These are phyloP conservation scores for Coleophoma cylindrospora DNA, from an alignment of 2,329 filamentous ascomycete species.

Conservation along the genomic window DNA sequence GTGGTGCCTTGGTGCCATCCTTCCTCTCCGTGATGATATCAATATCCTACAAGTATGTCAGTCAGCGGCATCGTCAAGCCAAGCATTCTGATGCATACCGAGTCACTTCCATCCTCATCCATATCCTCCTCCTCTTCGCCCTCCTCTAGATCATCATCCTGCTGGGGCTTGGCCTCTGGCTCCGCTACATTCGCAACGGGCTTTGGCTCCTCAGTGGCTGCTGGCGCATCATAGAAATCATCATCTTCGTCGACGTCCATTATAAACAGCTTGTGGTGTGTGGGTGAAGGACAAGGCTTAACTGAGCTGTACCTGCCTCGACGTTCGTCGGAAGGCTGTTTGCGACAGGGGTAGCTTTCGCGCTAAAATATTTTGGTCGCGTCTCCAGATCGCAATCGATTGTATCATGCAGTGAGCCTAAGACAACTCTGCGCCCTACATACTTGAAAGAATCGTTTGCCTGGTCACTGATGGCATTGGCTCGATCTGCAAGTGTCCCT, in stretches of 20 bases:
- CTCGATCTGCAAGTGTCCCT: conserved; percentile 54
- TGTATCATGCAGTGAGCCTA: not conserved
- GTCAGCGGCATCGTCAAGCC: conserved; percentile 5
- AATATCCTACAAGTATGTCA: conserved; percentile 45
- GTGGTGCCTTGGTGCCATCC: conserved; percentile 55
- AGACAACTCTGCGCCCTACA: not conserved
- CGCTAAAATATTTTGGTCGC: not conserved
- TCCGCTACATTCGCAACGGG: conserved; percentile 18
- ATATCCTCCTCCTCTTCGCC: conserved; percentile 60
- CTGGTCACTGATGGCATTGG: conserved; percentile 25
- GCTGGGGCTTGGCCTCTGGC: conserved; percentile 25
- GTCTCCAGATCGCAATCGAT: not conserved
- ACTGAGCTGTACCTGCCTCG: not conserved
- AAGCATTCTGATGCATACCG: conserved; percentile 28
- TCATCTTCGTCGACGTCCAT: conserved; percentile 68
- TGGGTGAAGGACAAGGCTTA: conserved; percentile 4
- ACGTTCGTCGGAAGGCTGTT: not conserved
- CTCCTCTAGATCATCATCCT: conserved; percentile 50
- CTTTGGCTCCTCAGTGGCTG: conserved; percentile 10
- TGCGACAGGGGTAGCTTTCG: not conserved
- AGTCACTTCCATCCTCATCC: conserved; percentile 52
- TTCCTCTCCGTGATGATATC: conserved; percentile 65
- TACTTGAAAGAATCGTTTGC: not conserved
- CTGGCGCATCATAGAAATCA: conserved; percentile 52
- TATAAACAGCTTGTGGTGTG: conserved; percentile 14